Percentiles rank a stretch among this genome's conserved stretches.
Conservation (phyloP, 768 basidiomycete species). For the Lactarius hatsudake region DNA sequence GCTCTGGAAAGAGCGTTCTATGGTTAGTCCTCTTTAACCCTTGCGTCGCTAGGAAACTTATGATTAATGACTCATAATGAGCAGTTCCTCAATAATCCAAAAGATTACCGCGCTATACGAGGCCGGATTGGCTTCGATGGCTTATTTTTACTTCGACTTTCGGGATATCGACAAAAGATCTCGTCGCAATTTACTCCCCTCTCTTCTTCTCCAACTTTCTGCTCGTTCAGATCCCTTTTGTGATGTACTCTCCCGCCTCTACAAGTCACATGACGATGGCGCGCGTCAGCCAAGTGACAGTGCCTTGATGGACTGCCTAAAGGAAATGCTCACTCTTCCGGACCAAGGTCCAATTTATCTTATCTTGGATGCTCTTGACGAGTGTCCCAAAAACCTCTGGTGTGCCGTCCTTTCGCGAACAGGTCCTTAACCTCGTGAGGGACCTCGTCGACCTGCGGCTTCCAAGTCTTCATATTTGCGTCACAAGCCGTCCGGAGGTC, state of each 20-base stretch:
- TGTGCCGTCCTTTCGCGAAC: not conserved
- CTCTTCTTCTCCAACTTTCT: not conserved
- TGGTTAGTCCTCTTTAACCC: not conserved
- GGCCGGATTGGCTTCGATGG: not conserved
- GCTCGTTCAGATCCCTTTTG: not conserved
- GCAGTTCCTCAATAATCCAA: not conserved
- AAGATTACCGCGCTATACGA: not conserved
- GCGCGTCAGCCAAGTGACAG: not conserved
- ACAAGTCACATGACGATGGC: no score
- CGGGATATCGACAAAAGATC: not conserved
- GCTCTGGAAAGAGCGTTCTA: not conserved
- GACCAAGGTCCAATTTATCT: not conserved
- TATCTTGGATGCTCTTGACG: not conserved
- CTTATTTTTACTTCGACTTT: not conserved
- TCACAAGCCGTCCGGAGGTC: not conserved
- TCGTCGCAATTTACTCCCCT: not conserved
- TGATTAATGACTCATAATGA: no score
- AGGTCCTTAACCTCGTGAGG: not conserved
- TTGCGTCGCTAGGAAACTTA: not conserved
- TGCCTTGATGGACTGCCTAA: not conserved
- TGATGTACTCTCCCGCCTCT: no score
- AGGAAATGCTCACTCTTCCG: not conserved
- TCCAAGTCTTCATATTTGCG: not conserved
- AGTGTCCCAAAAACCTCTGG: not conserved
- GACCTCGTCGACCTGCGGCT: not conserved